Conservation (phyloP, 1,139 yeast genomes). For the Lodderomyces elongisporus region DNA sequence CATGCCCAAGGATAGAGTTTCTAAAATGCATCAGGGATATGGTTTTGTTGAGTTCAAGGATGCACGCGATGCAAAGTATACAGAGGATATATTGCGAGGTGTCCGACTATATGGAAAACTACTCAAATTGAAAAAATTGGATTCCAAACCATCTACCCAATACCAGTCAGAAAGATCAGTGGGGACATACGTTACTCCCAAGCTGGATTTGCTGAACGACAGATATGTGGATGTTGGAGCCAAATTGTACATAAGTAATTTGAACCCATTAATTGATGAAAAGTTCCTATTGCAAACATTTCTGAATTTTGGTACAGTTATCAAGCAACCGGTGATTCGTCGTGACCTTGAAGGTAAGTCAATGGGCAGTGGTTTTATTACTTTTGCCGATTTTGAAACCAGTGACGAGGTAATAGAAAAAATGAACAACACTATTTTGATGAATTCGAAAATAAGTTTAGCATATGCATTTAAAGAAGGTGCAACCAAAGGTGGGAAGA, state of each 20-base stretch:
- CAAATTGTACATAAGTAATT: constrained; percentile 64
- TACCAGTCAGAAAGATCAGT: constrained; percentile 3
- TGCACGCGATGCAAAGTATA: constrained; percentile 67
- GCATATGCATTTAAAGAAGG: constrained; percentile 73
- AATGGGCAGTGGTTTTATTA: constrained; percentile 59
- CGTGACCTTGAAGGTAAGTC: constrained; percentile 52
- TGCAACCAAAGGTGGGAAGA: constrained; percentile 25
- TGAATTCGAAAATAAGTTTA: constrained; percentile 59
- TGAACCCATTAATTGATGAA: constrained; percentile 68
- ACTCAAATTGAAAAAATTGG: constrained; percentile 55
- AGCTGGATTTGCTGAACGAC: constrained; percentile 7
- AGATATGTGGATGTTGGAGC: constrained; percentile 60
- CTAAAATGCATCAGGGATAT: constrained; percentile 73
- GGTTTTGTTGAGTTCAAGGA: constrained; percentile 77
- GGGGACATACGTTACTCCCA: constrained; percentile 8
- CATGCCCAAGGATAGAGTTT: constrained; percentile 75
- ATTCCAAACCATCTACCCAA: constrained; percentile 14
- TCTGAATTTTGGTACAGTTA: constrained; percentile 62
- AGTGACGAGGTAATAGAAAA: constrained; percentile 70
- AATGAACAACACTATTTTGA: constrained; percentile 64
- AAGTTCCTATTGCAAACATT: constrained; percentile 56
- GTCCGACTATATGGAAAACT: constrained; percentile 61
- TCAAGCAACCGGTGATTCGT: constrained; percentile 47
- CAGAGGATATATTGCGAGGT: constrained; percentile 55
- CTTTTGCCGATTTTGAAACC: constrained; percentile 57